phyloP scores from a whole-genome alignment of 2,329 filamentous ascomycete genomes.

The Knoxdaviesia capensis region DNA sequence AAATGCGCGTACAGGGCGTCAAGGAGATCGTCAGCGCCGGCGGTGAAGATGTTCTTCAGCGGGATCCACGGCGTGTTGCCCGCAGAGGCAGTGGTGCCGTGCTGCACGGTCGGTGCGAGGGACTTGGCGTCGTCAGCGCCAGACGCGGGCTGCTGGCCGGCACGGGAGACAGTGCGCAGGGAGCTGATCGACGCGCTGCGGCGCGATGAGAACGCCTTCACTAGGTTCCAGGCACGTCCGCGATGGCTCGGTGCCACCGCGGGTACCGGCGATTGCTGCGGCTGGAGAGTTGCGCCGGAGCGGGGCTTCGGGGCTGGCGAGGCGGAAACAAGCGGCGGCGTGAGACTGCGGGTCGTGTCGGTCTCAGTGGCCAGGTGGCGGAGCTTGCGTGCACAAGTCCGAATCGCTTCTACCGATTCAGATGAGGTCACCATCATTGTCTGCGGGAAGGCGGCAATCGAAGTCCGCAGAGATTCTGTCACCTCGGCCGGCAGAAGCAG shows the following conservation, averaged over 20 bases:
- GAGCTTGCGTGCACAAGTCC: conserved; percentile 31
- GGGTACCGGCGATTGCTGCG: neutral
- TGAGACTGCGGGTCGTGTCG: neutral
- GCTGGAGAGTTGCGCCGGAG: conserved; percentile 1
- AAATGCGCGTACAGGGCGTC: conserved; percentile 39
- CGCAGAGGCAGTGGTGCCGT: neutral
- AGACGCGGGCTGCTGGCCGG: too few species aligned
- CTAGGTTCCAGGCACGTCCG: too few species aligned
- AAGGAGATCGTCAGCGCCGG: conserved; percentile 31
- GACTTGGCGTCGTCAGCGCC: too few species aligned
- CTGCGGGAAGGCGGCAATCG: conserved; percentile 35
- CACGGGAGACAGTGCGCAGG: too few species aligned
- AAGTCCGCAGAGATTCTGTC: conserved; percentile 31
- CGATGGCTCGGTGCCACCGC: too few species aligned
- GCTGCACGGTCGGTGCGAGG: too few species aligned
- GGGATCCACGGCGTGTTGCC: conserved; percentile 16
- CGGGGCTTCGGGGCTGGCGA: conserved; percentile 4
- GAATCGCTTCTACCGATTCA: conserved; percentile 35
- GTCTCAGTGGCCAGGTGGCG: conserved; percentile 14
- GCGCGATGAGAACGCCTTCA: too few species aligned
- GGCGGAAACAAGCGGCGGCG: neutral
- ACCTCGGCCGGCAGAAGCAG: conserved; percentile 31
- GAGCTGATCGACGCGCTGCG: too few species aligned
- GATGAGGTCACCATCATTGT: conserved; percentile 35
- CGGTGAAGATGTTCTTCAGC: conserved; percentile 30